Evolutionary conservation across 2,329 filamentous ascomycete genomes (phyloP), one percentile per base, ranked within the genome.

Genomic region (Aspergillus vadensis): DNA sequence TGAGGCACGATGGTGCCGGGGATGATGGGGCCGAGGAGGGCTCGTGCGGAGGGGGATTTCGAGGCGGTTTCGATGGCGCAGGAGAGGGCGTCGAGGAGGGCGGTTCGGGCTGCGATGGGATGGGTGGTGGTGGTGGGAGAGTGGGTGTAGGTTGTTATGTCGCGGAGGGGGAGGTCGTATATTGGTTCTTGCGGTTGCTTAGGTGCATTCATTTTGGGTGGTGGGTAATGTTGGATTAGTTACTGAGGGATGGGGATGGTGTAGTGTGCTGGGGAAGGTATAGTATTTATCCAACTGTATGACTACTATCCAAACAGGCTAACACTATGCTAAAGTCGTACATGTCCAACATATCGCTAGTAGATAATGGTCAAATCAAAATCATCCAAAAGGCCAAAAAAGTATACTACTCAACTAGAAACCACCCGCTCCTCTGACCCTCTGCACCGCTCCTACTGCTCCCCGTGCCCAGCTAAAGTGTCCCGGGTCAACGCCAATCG

Each of bases 401-500:
- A 43, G 4, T 17, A 30, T 17, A 5, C 19, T 12, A 8, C 41
- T 21, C 14, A 49, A 17, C 49, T 58, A 85, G 66, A 86, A 87
- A 0, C 82, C 83, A 1, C 85, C 84, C 14, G 76, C 79, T 4
- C 85, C 86, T 63, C 82, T 77, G 5, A 88, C 83, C 57, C 86
- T 77, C 67, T 86, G 82, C 3, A 88, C 77, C 2, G 85, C 84
- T 0, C 86, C 86, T 25, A 85, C 70, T 17, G 86, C 67, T 0
- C 86, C 85, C 72, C 82, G 86, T 0, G 81, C 80, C 85, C 85
- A 87, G 14, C 81, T 79, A 63, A 88, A 85, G 32, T 73, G 76
- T 0, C 85, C 85, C 0, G 83, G 81, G 67, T 86, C 77, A 12
- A 80, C 72, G 4, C 84, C 83, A 55, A 85, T 80, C 6, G 80